Evolutionary conservation across 2,329 filamentous ascomycete species (phyloP), one percentile per base, ranked within the genome.

Genomic region (Fusarium multiceps): DNA sequence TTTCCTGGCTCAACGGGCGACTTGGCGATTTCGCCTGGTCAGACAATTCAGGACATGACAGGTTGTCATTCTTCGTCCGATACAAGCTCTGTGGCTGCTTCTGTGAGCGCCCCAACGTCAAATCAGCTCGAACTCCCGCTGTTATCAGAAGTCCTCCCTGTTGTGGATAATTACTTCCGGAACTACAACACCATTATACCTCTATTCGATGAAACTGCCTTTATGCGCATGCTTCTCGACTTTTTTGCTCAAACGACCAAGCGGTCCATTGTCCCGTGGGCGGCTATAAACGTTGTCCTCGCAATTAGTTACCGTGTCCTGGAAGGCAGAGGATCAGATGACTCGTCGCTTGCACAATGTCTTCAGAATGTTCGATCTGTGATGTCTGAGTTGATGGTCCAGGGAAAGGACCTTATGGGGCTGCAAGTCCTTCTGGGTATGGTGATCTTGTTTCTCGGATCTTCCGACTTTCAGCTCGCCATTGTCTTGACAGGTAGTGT

Each of bases 341-440:
- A 75, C 10, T 55, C 63, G n/a, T 14, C 49, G 6, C 62, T 72
- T 16, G 59, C 77, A 3, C 62, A 71, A 43, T 80, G 74, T 27
- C 61, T 80, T 32, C 70, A 72, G 13, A 80, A 78, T 34, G 74
- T 72, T 2, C 78, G 79, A 20, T 77, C 72, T 12, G 74, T 74
- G 4, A 74, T 80, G 6, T 71, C 78, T 2, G 77, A 79, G 12
- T 23, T 81, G 10, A 77, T 80, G 63, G 71, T 69, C 0, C 68
- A 76, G 2, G 72, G 75, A 1, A 71, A 78, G 13, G 76, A 79
- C 4, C 68, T 77, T 0, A 68, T 79, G 6, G 78, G 78, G 0
- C 46, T 81, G 4, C 79, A 81, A 47, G 77, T 78, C 2, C 64
- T 82, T 6, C 54, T 81, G 2, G 80, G 76, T 6, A 70, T 81